Evolutionary conservation across 2,329 filamentous ascomycete species (phyloP).

Genomic region (Ophiostoma tasmaniense): DNA sequence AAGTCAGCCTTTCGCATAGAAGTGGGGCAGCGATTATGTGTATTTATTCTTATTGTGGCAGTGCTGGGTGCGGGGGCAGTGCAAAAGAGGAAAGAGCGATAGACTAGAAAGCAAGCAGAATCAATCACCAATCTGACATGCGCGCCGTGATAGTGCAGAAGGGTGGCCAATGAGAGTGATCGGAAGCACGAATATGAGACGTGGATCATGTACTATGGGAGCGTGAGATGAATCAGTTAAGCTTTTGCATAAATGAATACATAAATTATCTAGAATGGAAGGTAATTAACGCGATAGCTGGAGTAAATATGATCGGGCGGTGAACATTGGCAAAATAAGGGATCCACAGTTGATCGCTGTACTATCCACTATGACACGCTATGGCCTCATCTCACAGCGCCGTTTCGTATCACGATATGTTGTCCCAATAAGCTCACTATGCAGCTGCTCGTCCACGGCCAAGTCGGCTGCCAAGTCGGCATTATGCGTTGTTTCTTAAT

Average conservation of each 20-base stretch:
- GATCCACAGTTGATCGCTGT: background rate
- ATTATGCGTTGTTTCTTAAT: background rate
- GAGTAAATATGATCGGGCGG: background rate
- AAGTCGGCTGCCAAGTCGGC: background rate
- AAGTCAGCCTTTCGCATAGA: slow-evolving; percentile 35
- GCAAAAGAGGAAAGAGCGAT: slow-evolving; percentile 1
- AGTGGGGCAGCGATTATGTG: background rate
- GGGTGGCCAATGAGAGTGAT: background rate
- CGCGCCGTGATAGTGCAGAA: background rate
- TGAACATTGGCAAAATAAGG: background rate
- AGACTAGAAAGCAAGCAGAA: background rate
- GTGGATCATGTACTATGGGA: background rate
- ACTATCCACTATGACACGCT: background rate
- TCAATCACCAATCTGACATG: background rate
- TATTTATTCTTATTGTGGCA: background rate
- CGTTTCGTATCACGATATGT: background rate
- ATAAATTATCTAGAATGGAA: background rate
- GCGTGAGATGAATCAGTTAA: background rate
- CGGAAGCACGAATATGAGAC: background rate
- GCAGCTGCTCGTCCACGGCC: background rate
- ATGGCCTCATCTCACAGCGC: background rate
- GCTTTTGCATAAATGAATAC: background rate
- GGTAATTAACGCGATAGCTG: background rate
- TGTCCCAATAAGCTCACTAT: background rate
- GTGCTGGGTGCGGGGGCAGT: background rate